These are phyloP conservation scores for Trametes maxima DNA, from an alignment of 768 basidiomycete species.

Conservation along the genomic window DNA sequence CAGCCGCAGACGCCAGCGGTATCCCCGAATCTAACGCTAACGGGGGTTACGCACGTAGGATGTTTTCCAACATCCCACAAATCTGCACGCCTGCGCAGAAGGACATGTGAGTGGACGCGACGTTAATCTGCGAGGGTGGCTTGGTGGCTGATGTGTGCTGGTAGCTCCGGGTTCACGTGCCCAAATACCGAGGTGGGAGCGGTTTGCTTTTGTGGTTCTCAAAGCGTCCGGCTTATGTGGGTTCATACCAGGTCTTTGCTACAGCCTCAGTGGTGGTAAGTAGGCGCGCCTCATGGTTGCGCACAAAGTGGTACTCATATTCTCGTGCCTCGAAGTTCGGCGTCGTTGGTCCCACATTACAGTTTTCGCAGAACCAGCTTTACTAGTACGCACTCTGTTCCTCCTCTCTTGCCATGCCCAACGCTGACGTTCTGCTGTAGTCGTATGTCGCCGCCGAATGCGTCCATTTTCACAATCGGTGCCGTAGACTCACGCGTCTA, in stretches of 20 bases:
- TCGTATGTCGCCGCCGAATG: not conserved
- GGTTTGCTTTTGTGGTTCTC: conserved; percentile 23
- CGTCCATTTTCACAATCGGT: not conserved
- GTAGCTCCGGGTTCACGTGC: conserved; percentile 25
- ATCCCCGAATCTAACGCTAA: too few species aligned
- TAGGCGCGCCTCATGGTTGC: too few species aligned
- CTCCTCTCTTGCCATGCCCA: too few species aligned
- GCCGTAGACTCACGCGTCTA: not conserved
- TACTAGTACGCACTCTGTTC: conserved; percentile 52
- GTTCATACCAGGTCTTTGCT: conserved; percentile 37
- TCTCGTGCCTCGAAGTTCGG: conserved; percentile 45
- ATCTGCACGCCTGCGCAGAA: conserved; percentile 15
- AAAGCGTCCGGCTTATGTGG: not conserved
- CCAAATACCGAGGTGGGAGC: conserved; percentile 35
- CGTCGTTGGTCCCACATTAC: conserved; percentile 62
- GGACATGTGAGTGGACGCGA: conserved; percentile 2
- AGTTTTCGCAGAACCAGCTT: conserved; percentile 56
- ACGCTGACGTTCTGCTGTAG: not conserved
- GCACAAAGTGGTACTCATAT: too few species aligned
- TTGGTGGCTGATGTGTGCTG: not conserved
- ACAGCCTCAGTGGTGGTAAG: conserved; percentile 59
- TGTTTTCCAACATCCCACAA: conserved; percentile 55
- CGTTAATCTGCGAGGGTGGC: not conserved
- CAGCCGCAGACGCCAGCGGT: not conserved
- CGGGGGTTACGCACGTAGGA: conserved; percentile 25